These are phyloP conservation scores for Eucalyptus paniculata DNA, from an alignment of 345 rosid species.

Conservation along the genomic window DNA sequence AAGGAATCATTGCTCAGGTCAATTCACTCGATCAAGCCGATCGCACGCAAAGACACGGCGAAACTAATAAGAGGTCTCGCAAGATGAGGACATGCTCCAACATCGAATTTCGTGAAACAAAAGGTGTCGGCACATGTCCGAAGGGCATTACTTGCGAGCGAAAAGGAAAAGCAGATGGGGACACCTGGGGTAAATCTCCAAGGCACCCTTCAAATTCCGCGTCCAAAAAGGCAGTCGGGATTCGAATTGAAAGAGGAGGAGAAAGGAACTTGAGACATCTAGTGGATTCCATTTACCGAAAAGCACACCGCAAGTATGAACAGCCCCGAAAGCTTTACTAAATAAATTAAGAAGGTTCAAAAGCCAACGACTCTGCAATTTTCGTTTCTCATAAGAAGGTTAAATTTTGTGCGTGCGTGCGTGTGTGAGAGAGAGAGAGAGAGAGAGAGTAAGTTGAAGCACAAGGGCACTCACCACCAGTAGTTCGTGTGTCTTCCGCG, in stretches of 20 bases:
- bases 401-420: not conserved
- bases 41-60: not conserved
- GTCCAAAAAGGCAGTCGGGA: not conserved
- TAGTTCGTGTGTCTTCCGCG: slow-evolving; percentile 66
- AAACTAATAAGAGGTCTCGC: not conserved
- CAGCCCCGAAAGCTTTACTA: not conserved
- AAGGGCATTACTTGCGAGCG: not conserved
- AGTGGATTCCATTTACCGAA: not conserved
- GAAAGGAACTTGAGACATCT: not conserved
- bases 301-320: not conserved
- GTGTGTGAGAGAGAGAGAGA: not conserved
- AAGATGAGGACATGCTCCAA: not conserved
- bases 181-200: not conserved
- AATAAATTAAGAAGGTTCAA: not conserved
- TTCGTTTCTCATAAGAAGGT: not conserved
- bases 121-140: not conserved
- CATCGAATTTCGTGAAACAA: not conserved
- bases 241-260: not conserved
- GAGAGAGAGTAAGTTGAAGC: not conserved
- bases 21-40: not conserved
- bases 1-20: not conserved
- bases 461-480: not conserved
- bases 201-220: not conserved
- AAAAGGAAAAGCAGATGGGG: not conserved
- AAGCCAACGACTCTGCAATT: not conserved